Conservation (phyloP, 129 eudicot species). For the Glebionis coronaria region DNA sequence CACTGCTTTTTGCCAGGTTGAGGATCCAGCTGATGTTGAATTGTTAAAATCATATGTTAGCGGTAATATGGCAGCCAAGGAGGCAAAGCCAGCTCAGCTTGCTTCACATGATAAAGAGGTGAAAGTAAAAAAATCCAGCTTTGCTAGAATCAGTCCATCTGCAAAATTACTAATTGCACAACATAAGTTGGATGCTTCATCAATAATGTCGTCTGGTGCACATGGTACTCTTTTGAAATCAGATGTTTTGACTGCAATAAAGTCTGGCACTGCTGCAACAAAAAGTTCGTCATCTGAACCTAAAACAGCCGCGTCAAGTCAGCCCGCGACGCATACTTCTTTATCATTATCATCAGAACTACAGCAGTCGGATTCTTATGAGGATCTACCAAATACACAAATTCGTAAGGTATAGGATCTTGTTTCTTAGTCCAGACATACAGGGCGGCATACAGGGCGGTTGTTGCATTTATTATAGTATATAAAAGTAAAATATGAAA, state of each 20-base stretch:
- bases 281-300: slow-evolving; percentile 43
- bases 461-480: not conserved
- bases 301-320: slow-evolving; percentile 39
- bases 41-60: slow-evolving; percentile 46
- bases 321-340: slow-evolving; percentile 40
- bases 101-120: slow-evolving; percentile 31
- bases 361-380: slow-evolving; percentile 53
- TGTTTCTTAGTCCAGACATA: slow-evolving; percentile 1
- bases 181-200: slow-evolving; percentile 78
- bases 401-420: slow-evolving; percentile 73
- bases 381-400: slow-evolving; percentile 84
- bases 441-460: not conserved
- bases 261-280: slow-evolving; percentile 65
- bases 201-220: slow-evolving; percentile 73
- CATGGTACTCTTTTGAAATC: slow-evolving; percentile 94
- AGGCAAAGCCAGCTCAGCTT: slow-evolving; percentile 43
- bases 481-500: not conserved
- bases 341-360: slow-evolving; percentile 37
- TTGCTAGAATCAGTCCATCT: slow-evolving; percentile 86
- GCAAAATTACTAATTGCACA: slow-evolving; percentile 76
- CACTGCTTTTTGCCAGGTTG: slow-evolving; percentile 60
- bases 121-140: slow-evolving; percentile 40
- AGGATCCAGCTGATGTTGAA: slow-evolving; percentile 81
- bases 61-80: slow-evolving; percentile 44
- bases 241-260: slow-evolving; percentile 82